These are phyloP conservation scores for Talaromyces verruculosus DNA, from an alignment of 2,329 filamentous ascomycete genomes.

Conservation along the genomic window DNA sequence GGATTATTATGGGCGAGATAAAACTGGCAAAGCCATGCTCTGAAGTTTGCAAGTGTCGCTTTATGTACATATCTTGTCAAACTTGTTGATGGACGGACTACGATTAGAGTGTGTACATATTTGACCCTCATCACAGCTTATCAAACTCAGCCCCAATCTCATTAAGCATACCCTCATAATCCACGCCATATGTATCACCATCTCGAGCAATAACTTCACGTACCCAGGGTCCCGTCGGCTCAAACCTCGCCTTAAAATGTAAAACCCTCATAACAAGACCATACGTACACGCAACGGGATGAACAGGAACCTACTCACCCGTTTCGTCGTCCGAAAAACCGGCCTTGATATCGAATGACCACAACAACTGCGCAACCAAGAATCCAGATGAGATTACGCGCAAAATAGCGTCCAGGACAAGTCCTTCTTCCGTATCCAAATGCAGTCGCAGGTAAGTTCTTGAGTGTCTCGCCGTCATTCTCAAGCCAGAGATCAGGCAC, in stretches of 20 bases:
- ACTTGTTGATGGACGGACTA: background rate
- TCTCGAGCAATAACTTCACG: slow-evolving; percentile 16
- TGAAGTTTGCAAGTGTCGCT: background rate
- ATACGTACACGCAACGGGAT: slow-evolving; percentile 22
- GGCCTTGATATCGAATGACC: slow-evolving; percentile 33
- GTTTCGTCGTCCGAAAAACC: slow-evolving; percentile 18
- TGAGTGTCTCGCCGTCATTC: slow-evolving; percentile 18
- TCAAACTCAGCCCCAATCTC: slow-evolving; percentile 22
- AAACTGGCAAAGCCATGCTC: slow-evolving; percentile 2
- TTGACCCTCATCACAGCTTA: background rate
- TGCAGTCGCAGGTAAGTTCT: background rate
- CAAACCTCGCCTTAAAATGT: slow-evolving; percentile 24
- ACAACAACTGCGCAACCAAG: slow-evolving; percentile 33
- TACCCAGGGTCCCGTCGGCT: slow-evolving; percentile 22
- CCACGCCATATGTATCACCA: slow-evolving; percentile 20
- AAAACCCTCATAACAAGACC: slow-evolving; percentile 23
- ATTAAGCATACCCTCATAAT: slow-evolving; percentile 22
- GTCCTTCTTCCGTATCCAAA: slow-evolving; percentile 35
- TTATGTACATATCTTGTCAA: background rate
- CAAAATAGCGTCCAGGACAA: slow-evolving; percentile 36
- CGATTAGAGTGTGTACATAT: too few relatives aligned
- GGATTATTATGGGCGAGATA: slow-evolving; percentile 2
- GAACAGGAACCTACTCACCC: slow-evolving; percentile 11
- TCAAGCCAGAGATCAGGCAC: slow-evolving; percentile 41
- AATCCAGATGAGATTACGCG: slow-evolving; percentile 33